Base-by-base conservation (phyloP, 352 stramenopile species). In the Pythium dissotocum region DNA sequence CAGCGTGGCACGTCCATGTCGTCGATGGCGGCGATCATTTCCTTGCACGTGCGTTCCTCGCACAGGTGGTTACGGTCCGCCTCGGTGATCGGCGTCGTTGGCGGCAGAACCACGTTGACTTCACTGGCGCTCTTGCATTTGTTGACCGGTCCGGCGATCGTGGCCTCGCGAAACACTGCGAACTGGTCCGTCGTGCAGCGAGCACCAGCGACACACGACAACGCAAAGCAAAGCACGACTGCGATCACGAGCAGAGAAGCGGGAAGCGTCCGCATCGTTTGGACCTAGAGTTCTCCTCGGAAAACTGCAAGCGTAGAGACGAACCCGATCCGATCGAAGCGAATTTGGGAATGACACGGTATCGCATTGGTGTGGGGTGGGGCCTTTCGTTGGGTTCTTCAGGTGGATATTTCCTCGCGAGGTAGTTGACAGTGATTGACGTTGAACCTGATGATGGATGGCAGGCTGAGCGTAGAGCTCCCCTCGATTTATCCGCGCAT, bases 1-100 rank as follows among this genome's bases (percentile, higher is more conserved):
- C 83, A 91, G 16, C 57, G 73, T 18, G 80, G 79, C 12, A 91
- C 65, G 21, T 83, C 69, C 60, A 91, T 70, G 58, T 89, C 83
- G 64, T 89, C 80, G 10, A 89, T 64, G 10, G 68, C 62, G 0
- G 77, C 79, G 49, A 91, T 85, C 77, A 89, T 81, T 1, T 70
- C 56, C 49, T 83, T 76, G 55, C 83, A 91, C 0, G 65, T 48
- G 18, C 74, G 73, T 5, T 82, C 73, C 46, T 76, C 74, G 53
- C 79, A 91, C 21, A 91, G 54, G 13, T 66, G 63, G 16, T 58
- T 32, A 24, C 78, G 67, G 24, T 88, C 63, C 0, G 63, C 36
- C 54, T 69, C 72, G 8, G 72, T 58, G 3, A 89, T 61, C 8
- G 72, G 72, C 16, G 35, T 42, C 1, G 58, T 67, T 18, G 80